Evolutionary conservation across 805 yeast genomes (phyloP).

Genomic region (Ogataea siamensis): DNA sequence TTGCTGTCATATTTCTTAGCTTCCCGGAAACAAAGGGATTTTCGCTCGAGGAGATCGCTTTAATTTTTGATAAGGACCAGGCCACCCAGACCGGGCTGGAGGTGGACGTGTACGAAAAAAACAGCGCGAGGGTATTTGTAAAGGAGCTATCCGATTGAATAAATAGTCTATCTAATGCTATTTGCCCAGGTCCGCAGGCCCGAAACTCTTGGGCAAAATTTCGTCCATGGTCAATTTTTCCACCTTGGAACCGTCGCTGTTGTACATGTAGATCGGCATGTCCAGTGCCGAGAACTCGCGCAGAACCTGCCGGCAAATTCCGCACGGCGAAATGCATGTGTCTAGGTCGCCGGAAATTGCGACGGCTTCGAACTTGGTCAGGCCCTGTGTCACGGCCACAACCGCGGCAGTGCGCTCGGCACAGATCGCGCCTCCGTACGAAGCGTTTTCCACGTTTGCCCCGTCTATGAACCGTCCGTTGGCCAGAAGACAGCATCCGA

Average conservation of each 20-base stretch:
- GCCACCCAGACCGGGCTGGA: constrained; percentile 16
- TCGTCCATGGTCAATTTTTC: constrained; percentile 53
- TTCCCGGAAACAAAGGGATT: constrained; percentile 68
- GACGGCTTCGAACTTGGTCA: constrained; percentile 49
- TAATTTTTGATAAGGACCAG: constrained; percentile 48
- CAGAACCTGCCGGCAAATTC: constrained; percentile 87
- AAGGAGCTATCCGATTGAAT: background rate
- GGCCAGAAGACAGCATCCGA: constrained; percentile 70
- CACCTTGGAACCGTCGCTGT: constrained; percentile 46
- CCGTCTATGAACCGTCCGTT: constrained; percentile 57
- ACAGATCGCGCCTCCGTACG: constrained; percentile 75
- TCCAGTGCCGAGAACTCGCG: constrained; percentile 64
- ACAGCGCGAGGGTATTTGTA: constrained; percentile 2
- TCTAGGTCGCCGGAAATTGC: constrained; percentile 66
- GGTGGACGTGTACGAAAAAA: constrained; percentile 5
- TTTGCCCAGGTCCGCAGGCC: constrained; percentile 61
- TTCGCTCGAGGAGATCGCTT: constrained; percentile 57
- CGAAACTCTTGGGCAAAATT: constrained; percentile 80
- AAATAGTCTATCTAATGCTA: background rate
- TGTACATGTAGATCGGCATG: constrained; percentile 68
- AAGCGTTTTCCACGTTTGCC: constrained; percentile 91
- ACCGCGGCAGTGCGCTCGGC: constrained; percentile 72
- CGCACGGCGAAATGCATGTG: constrained; percentile 79
- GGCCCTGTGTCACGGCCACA: constrained; percentile 48
- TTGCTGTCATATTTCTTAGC: constrained; percentile 34